These are phyloP conservation scores for Fusarium sp. DNA, from an alignment of 2,329 filamentous ascomycete genomes.

Conservation along the genomic window DNA sequence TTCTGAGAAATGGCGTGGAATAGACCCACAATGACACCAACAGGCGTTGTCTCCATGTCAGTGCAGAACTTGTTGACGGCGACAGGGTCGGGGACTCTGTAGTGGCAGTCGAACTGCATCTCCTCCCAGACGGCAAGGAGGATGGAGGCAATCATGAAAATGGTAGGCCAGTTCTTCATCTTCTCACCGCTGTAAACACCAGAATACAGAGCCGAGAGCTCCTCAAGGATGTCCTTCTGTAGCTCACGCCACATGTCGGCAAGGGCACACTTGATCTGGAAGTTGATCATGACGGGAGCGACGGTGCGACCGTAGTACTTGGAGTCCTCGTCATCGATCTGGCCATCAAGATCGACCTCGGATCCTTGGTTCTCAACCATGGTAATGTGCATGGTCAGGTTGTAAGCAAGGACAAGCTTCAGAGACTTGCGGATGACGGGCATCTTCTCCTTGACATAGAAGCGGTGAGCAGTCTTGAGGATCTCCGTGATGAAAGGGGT, in stretches of 20 bases:
- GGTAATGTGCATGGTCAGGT: constrained; percentile 92
- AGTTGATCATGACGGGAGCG: constrained; percentile 98
- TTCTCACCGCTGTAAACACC: constrained; percentile 97
- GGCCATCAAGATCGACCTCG: constrained; percentile 80
- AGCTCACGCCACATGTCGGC: constrained; percentile 98
- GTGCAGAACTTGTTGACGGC: constrained; percentile 94
- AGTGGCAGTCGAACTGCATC: constrained; percentile 99
- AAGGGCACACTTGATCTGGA: constrained; percentile 97
- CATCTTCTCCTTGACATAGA: constrained; percentile 87
- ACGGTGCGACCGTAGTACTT: constrained; percentile 91
- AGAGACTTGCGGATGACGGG: constrained; percentile 94
- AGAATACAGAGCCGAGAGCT: constrained; percentile 92
- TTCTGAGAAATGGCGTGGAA: constrained; percentile 99
- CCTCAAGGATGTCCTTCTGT: constrained; percentile 94
- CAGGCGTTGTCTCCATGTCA: constrained; percentile 96
- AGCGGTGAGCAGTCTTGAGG: constrained; percentile 94
- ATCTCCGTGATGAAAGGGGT: constrained; percentile 96
- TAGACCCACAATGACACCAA: constrained; percentile 94
- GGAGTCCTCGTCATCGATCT: constrained; percentile 86
- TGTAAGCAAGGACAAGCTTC: constrained; percentile 95
- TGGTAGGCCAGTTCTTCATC: constrained; percentile 98
- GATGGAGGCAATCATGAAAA: constrained; percentile 96
- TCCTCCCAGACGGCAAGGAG: constrained; percentile 96
- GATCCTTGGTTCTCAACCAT: constrained; percentile 90
- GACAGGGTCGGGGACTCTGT: constrained; percentile 85